phyloP scores from a whole-genome alignment of 2,329 filamentous ascomycete genomes.

The Alternaria metachromatica region DNA sequence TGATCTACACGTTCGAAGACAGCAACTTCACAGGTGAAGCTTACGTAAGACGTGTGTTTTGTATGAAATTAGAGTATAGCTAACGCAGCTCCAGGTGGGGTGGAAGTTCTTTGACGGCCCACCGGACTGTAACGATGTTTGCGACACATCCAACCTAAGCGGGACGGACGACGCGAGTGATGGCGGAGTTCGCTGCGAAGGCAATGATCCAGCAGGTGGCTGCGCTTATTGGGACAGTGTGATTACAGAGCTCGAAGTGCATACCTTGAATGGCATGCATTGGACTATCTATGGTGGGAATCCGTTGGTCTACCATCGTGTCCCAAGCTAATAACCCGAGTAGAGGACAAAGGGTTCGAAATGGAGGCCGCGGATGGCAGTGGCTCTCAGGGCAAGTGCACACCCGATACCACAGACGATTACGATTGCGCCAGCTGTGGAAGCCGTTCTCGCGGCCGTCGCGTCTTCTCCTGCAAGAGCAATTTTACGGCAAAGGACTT shows the following conservation, averaged over 20 bases:
- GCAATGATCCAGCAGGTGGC: background rate
- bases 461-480: background rate
- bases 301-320: background rate
- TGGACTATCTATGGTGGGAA: background rate
- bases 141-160: background rate
- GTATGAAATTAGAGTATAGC: fast-evolving
- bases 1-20: background rate
- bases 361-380: background rate
- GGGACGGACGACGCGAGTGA: background rate
- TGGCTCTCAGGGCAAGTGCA: background rate
- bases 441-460: background rate
- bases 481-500: background rate
- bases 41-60: background rate
- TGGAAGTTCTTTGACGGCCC: background rate
- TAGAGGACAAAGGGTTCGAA: background rate
- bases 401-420: background rate
- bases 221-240: background rate
- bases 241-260: background rate
- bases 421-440: background rate
- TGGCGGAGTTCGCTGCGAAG: background rate
- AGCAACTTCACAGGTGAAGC: background rate
- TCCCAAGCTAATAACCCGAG: background rate
- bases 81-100: background rate
- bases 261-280: too few species aligned
- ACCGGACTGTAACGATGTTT: background rate